Evolutionary conservation across 805 yeast species (phyloP), one percentile per base, ranked within the genome.

Genomic region (Zygosaccharomyces bisporus): DNA sequence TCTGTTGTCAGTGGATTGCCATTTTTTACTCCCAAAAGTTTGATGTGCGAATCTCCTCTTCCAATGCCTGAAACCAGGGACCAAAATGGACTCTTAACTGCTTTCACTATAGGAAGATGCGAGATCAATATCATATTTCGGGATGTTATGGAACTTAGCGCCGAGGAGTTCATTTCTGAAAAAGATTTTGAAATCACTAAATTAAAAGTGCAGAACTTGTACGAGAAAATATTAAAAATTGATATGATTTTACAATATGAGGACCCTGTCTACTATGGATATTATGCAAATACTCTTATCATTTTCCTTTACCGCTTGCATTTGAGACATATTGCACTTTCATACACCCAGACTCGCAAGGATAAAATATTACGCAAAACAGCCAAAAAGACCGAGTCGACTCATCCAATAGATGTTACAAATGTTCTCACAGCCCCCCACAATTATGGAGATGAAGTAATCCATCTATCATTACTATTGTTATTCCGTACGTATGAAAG

Each of bases 1-100:
- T 55, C 64, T 3, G 65, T 60, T n/a, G 62, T 52, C 1, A 49
- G 55, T 27, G 65, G 65, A 3, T 50, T 57, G 19, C 52, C 59
- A 19, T 60, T 56, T 34, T 40, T 47, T n/a, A 44, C 56, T 5
- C 39, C 60, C 4, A 39, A 45, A 14, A 30, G 38, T 4, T 27
- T 54, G 16, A 39, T 53, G 30, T 30, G 43, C 23, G 39, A 41
- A 13, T 48, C 50, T 4, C 44, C 50, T 3, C 32, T 57, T 13
- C 51, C 56, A 3, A 39, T 19, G 13, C 9, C 32, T 6, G 18
- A 14, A 5, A 18, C 23, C 5, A 43, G 20, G 24, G 30, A 37
- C 24, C 38, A 27, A 8, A 27, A 32, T 6, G 38, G 35, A 0
- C 42, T 42, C 12, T 53, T 57, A 3, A n/a, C 50, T 2, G 58